Evolutionary conservation across 179 eudicot genomes (phyloP), one percentile per base, ranked within the genome.

Genomic region (Beta macrorhiza): DNA sequence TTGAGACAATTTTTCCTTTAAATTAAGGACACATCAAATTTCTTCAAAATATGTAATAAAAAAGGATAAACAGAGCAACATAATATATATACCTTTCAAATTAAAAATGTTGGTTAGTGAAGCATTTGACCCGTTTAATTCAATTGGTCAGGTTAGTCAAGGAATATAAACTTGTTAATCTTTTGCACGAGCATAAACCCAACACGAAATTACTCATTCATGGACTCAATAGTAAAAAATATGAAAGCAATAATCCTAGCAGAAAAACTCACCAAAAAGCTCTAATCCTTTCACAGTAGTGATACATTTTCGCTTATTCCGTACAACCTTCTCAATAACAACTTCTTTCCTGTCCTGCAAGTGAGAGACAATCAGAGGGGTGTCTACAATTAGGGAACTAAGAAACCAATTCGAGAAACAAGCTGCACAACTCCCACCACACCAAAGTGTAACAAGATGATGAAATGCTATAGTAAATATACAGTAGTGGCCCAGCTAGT

Each of bases 221-320:
- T 1, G 7, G 5, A 15, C 4, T 17, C 5, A 20, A 75, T 29
- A 11, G 19, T 68, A 70, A 82, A 76, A 8, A 75, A 47, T 45
- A 79, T 71, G n/a, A 49, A 67, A 67, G 7, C 4, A 51, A 19
- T 47, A 59, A 69, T 12, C 11, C 22, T 67, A 59, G 79, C 56
- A 13, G 62, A 20, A 62, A 17, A 64, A 68, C 93, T 89, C 80
- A 94, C 99, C 97, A 85, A 97, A 97, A 72, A 87, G 92, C 13
- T 97, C 98, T 81, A 94, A 83, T 72, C 98, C 99, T 88, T 93
- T 97, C 81, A 97, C 91, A 51, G 93, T 92, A 69, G 99, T 97
- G 82, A 97, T 94, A 84, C 93, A 88, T 83, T 94, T 97, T 79
- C 99, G 86, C 87, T 93, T 93, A 86, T 97, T 97, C 55, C 98